Base-by-base conservation (phyloP, 1,284 basidiomycete species). In the Abortiporus biennis region DNA sequence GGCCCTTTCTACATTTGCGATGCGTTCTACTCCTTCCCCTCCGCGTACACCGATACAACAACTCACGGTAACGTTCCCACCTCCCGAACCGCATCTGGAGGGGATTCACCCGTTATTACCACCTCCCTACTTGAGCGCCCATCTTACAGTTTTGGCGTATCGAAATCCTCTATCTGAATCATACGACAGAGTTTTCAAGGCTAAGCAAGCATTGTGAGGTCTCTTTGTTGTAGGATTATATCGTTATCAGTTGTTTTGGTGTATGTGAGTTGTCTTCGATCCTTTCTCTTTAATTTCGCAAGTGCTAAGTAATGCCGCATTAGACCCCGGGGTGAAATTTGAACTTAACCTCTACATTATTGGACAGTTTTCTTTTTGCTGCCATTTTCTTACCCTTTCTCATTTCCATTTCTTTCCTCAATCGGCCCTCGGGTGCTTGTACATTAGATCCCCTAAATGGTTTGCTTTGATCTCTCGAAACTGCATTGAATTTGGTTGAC, bases 131-230 rank as follows among this genome's bases (percentile, higher is more conserved):
- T 58, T 83, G 46, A 73, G 67, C 48, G 73, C 79, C 42, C 85
- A 88, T 48, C 65, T 85, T 55, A 82, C 80, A 16, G 71, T 83
- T 38, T 63, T 85, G 22, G 65, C 71, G 20, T 70, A 77, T 57
- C 70, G 78, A 38, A 77, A 72, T 41, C 81, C 85, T 16, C 64
- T 87, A 39, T 67, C 72, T 51, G 84, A 85, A 55, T 76, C 80
- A 19, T 80, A 78, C 54, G 81, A 84, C 45, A 71, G 82, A 40
- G 78, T 85, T 29, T 67, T 72, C 48, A 63, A 67, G 41, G 84
- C 78, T 20, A 82, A 76, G 65, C 55, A 57, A 47, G 52, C 53
- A n/a, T n/a, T n/a, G n/a, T n/a, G n/a, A n/a, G n/a, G n/a, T n/a
- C n/a, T n/a, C n/a, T n/a, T n/a, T n/a, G 19, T 46, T 53, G 32